Evolutionary conservation across 2,329 filamentous ascomycete genomes (phyloP), one percentile per base, ranked within the genome.

Genomic region (Talaromyces verruculosus): DNA sequence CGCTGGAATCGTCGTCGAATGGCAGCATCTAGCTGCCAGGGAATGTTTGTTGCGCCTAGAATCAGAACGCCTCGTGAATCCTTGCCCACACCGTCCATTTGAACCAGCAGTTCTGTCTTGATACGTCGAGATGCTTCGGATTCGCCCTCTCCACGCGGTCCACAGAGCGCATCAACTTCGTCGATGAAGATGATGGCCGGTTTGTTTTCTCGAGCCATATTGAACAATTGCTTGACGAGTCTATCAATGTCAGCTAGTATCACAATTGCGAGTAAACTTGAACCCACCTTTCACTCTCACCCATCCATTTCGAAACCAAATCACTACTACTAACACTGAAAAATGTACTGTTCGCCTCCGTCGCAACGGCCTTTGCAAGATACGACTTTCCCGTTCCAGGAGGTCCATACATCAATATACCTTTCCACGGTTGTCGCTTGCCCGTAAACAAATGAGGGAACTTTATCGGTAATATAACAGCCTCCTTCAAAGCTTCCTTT

Each of bases 231-330:
- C 76, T 98, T 98, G 65, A 99, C 95, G 72, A 99, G 86, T 74
- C 93, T 96, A 73, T 58, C 17, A 15, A 13, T 30, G 53, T 63
- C 41, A 63, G 61, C 15, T 10, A 35, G 13, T n/a, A n/a, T n/a
- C n/a, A n/a, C n/a, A n/a, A n/a, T n/a, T n/a, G n/a, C n/a, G n/a
- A n/a, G n/a, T n/a, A n/a, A n/a, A n/a, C n/a, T n/a, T n/a, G n/a
- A n/a, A n/a, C n/a, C n/a, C n/a, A n/a, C n/a, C n/a, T n/a, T 87
- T 99, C 95, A 84, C 91, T 96, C 81, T 99, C 95, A 82, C 95
- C 95, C 95, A 99, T 99, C 95, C 95, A 99, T 78, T 99, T 99
- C 78, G 92, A 97, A 68, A 99, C 95, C 79, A 99, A 79, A 77
- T 99, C 95, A 76, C 92, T 96, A 84, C 92, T 96, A 81, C 92